Base-by-base conservation (phyloP, 768 basidiomycete genomes). In the Epithele typhae region DNA sequence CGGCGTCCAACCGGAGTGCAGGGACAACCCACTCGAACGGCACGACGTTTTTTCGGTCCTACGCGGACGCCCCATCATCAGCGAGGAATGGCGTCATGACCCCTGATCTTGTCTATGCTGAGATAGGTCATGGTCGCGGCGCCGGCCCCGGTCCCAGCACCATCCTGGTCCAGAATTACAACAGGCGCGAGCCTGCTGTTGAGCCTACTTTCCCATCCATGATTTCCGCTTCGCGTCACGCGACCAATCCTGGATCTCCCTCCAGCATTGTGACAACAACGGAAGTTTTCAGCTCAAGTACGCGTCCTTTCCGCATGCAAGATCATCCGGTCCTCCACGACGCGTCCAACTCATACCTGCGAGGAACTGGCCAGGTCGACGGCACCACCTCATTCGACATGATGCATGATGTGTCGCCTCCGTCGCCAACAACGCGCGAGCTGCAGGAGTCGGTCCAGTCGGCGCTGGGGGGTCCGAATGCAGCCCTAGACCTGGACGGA, bases 91-190 rank as follows among this genome's bases (percentile, higher is more conserved):
- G 83, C 35, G 74, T 77, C 15, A 64, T 81, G 60, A 88, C 84
- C 14, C 86, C 84, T 19, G 87, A 88, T 56, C 72, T 86, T 41
- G 74, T 83, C 54, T 87, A 75, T 51, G 84, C 86, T 5, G 87
- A 90, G 60, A 82, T 87, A 49, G 85, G 84, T 3, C 85, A 87
- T 58, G 84, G 84, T 3, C 74, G 82, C 23, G 84, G 83, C 5
- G 66, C 74, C 17, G 58, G 53, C 6, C 57, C 54, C 25, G 54
- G 51, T 32, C 44, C 57, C 25, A 58, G 54, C 37, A 49, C 48
- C 10, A 44, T 54, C 30, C 37, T 52, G 21, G 33, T 53, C 2
- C 45, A 55, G 23, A 44, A 41, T 23, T 45, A 36, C 22, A 34
- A 25, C 9, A 34, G 52, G 5, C 48, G 51, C 23, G 49, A 45